Base-by-base conservation (phyloP, 2,329 filamentous ascomycete species). In the Talaromyces sp. region DNA sequence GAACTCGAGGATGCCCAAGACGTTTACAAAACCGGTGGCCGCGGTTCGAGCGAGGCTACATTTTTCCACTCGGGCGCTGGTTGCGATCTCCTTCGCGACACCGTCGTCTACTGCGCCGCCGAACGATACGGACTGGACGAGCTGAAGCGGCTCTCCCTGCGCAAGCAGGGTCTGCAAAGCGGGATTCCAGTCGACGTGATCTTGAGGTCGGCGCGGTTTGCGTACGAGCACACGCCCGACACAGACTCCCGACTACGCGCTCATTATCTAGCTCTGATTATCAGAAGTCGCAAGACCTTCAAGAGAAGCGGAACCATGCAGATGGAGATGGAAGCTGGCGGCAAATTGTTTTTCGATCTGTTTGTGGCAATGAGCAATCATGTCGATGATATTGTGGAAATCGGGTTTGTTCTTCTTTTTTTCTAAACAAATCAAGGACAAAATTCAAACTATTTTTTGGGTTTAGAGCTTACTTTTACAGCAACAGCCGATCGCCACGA, bases 231-330 rank as follows among this genome's bases (percentile, higher is more conserved):
- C 83, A 97, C 93, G 72, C 92, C 93, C 69, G 91, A 96, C 81
- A 89, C 88, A 71, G 93, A 98, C 82, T 93, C 90, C 74, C 87
- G 89, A 72, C 88, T 98, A 78, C 92, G 93, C 81, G 93, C 93
- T 82, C 92, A 96, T 82, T 97, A 96, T 84, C 88, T 98, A 77
- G 92, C 93, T 76, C 86, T 97, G 79, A 96, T 97, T 79, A 96
- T 97, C 83, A 89, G 93, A 82, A 93, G 91, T 84, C 91, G 93
- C 78, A 92, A 92, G 83, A 96, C 92, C 73, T 97, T 98, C 80
- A 97, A 96, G 88, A 88, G 90, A 80, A 96, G 92, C 82, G 93
- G 93, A 80, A 97, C 93, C 78, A 96, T 97, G 92, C 93, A 97
- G 85, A 89, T 90, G 82, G 93, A 97, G 83, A 97, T 98, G 93